Base-by-base conservation (phyloP, 2,329 filamentous ascomycete genomes). In the Ilyonectria robusta region DNA sequence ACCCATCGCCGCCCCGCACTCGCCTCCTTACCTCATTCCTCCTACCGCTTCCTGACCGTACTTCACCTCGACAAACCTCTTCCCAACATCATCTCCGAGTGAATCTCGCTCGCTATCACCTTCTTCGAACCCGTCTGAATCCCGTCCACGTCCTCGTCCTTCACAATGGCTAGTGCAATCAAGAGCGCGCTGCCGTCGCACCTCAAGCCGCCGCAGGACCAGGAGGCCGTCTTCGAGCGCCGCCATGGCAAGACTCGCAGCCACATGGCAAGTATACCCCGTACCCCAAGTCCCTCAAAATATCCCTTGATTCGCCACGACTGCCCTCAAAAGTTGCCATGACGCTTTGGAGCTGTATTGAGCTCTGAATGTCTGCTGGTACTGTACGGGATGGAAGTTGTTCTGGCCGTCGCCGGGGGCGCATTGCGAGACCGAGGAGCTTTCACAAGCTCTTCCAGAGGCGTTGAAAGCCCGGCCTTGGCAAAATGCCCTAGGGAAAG, bases 181-280 rank as follows among this genome's bases (percentile, higher is more conserved):
- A 94, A 89, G 86, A 91, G 89, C 83, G 93, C 93, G 71, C 85
- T 98, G 76, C 94, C 95, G 72, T 87, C 93, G 48, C 95, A 97
- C 87, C 88, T 98, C 77, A 95, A 94, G 88, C 87, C 91, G 81
- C 76, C 57, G 83, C 83, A 26, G 64, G 78, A 79, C 66, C 84
- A 86, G 56, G 84, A 85, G 69, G 78, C 78, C 70, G 84, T 84
- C 71, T 86, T 90, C 72, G 84, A 87, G 75, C 86, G 87, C 70
- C 90, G 91, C 80, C 93, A 95, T 82, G 93, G 93, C 84, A 95
- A 95, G 89, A 93, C 92, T 75, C 92, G 93, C 82, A 94, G 92
- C 68, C 93, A 95, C 83, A 93, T 95, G 90, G 93, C 93, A 84
- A 89, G 92, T 91, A 65, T 47, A 48, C 59, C 40, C 35, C 60